Evolutionary conservation across 306 rosid species (phyloP).

Genomic region (Echinosophora koreensis): DNA sequence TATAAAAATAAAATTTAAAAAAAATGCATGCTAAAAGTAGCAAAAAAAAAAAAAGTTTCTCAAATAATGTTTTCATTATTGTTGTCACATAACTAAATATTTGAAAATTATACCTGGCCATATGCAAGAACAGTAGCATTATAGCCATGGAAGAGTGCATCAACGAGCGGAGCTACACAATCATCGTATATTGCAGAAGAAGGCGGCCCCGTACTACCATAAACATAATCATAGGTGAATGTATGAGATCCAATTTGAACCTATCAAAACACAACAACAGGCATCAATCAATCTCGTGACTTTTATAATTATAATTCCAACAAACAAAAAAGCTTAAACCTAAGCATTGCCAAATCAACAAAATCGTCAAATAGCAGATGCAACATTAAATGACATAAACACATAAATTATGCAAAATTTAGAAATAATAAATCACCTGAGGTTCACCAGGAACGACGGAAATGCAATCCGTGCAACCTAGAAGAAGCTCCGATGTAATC

Average conservation of each 20-base stretch:
- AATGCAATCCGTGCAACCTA: conserved; percentile 92
- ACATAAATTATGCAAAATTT: no score
- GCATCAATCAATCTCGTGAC: background rate
- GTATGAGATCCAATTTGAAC: conserved; percentile 90
- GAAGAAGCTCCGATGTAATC: conserved; percentile 85
- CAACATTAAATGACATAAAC: background rate
- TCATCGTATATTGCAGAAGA: conserved; percentile 67
- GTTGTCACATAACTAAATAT: background rate
- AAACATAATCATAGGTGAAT: conserved; percentile 86
- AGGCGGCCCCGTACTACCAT: conserved; percentile 60
- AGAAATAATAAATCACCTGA: conserved; percentile 62
- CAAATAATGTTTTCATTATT: background rate
- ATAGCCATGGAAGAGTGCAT: conserved; percentile 87
- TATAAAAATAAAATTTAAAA: background rate
- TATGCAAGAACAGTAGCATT: conserved; percentile 97
- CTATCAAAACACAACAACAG: conserved; percentile 47
- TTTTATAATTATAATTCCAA: conserved; percentile 2
- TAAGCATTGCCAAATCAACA: background rate
- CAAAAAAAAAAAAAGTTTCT: background rate
- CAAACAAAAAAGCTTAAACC: background rate
- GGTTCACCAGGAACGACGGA: conserved; percentile 83
- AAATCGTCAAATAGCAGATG: background rate
- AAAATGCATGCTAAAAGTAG: background rate
- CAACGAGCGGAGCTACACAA: conserved; percentile 90
- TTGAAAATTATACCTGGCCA: conserved; percentile 75